Percentiles rank a stretch among this genome's conserved stretches.
These are phyloP conservation scores for Neolentinus lepideus DNA, from an alignment of 1,284 basidiomycete genomes.

Conservation along the genomic window DNA sequence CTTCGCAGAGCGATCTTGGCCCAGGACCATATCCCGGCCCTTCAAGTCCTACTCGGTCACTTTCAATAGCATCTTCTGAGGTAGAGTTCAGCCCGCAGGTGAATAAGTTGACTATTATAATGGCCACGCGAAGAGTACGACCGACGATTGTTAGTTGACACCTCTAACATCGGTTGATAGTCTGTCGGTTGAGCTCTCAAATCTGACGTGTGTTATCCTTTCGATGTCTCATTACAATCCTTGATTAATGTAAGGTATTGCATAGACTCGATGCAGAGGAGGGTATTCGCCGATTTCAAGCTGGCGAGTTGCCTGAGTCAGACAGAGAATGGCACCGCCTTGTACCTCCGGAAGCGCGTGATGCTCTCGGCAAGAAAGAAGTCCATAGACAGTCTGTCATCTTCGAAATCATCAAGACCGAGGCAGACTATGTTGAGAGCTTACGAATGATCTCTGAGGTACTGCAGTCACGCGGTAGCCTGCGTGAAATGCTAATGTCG, in stretches of 20 bases:
- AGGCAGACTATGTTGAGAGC: constrained; percentile 75
- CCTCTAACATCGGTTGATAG: constrained; percentile 19
- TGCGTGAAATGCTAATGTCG: constrained; percentile 5
- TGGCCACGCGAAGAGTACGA: constrained; percentile 5
- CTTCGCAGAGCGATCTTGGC: constrained; percentile 34
- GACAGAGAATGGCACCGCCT: constrained; percentile 76
- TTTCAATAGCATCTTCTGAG: constrained; percentile 2
- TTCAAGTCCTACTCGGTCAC: constrained; percentile 1
- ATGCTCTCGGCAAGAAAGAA: constrained; percentile 63
- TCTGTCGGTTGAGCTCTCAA: constrained; percentile 42
- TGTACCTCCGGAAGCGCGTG: constrained; percentile 59
- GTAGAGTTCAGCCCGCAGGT: constrained; percentile 23
- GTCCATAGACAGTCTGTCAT: constrained; percentile 75
- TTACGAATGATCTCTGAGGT: constrained; percentile 63
- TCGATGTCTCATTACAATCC: constrained; percentile 12
- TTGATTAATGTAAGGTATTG: constrained; percentile 8
- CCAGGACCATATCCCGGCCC: background rate
- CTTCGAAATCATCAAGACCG: constrained; percentile 79
- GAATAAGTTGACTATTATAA: constrained; percentile 7
- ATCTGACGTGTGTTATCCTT: constrained; percentile 41
- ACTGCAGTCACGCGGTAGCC: constrained; percentile 10
- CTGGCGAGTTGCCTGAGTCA: constrained; percentile 45
- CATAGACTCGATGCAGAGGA: constrained; percentile 55
- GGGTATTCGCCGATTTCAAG: constrained; percentile 55
- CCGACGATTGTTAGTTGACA: constrained; percentile 15